Base-by-base conservation (phyloP, 2,329 filamentous ascomycete species). In the Chalaropsis thielavioides region DNA sequence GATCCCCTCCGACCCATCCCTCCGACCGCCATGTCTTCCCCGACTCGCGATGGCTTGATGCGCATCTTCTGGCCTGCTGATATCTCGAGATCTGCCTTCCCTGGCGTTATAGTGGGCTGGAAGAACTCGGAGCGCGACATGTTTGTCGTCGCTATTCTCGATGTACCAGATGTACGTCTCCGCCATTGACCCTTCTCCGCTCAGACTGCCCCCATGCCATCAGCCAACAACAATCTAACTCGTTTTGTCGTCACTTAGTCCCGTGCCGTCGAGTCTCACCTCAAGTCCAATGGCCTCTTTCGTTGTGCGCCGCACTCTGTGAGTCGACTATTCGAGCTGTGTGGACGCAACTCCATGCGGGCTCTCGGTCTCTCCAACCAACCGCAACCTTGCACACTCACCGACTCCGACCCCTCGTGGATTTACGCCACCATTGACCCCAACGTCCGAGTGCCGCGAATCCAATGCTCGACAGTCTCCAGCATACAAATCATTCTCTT, bases 11-110 rank as follows among this genome's bases (percentile, higher is more conserved):
- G 51, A 24, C 70, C 70, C 72, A 65, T 65, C 64, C 61, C 63
- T 46, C 64, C 64, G 62, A 64, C 70, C 70, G 70, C 70, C 70
- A 72, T 73, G 77, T 82, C 80, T 80, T 86, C 86, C 83, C 79
- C 83, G 79, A 83, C 83, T 77, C 80, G 85, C 80, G 83, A 94
- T 89, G 92, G 89, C 72, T 81, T 97, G 79, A 90, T 97, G 86
- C 90, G 94, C 80, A 86, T 99, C 78, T 97, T 99, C 79, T 99
- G 94, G 94, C 95, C 94, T 72, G 88, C 88, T 72, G 92, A 95
- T 77, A 85, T 90, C 72, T 81, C 83, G 64, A 82, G 80, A 74
- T 88, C 86, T 64, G 83, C 84, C 70, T 80, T 83, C 66, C 84
- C 90, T 51, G 94, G 92, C 56, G 89, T 96, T 67, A 85, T 99